Evolutionary conservation across 2,329 filamentous ascomycete genomes (phyloP).

Genomic region (Epicoccum sorghinum): DNA sequence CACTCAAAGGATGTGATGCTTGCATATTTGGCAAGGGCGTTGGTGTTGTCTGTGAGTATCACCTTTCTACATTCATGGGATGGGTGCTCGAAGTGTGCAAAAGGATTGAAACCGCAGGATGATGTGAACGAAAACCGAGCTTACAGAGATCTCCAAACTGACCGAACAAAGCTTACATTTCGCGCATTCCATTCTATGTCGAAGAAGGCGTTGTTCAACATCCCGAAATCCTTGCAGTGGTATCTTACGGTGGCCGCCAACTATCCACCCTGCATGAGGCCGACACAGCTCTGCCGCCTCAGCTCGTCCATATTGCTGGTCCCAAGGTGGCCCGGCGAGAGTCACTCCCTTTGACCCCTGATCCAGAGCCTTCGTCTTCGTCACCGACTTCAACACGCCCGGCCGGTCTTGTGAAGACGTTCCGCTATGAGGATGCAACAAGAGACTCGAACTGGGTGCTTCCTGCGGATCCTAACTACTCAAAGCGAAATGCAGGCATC

Average conservation of each 20-base stretch:
- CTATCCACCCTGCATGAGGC: slow-evolving; percentile 33
- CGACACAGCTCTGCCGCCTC: slow-evolving; percentile 27
- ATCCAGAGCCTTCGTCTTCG: slow-evolving; percentile 9
- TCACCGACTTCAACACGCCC: slow-evolving; percentile 10
- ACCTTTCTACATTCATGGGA: background rate
- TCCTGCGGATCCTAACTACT: slow-evolving; percentile 41
- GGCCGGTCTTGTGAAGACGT: slow-evolving; percentile 27
- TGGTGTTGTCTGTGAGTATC: slow-evolving; percentile 39
- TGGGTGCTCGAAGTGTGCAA: too few species aligned
- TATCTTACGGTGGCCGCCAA: slow-evolving; percentile 39
- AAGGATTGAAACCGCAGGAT: too few species aligned
- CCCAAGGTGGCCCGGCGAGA: slow-evolving; percentile 26
- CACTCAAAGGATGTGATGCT: slow-evolving; percentile 27
- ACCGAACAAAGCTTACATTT: slow-evolving; percentile 36
- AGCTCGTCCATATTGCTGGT: slow-evolving; percentile 40
- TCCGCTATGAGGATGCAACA: slow-evolving; percentile 33
- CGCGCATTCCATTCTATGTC: slow-evolving; percentile 40
- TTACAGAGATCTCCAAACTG: background rate
- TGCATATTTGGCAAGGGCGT: slow-evolving; percentile 36
- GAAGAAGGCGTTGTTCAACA: slow-evolving; percentile 34
- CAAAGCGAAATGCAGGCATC: slow-evolving; percentile 61
- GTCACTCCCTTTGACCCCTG: slow-evolving; percentile 28
- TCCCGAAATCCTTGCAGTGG: slow-evolving; percentile 37
- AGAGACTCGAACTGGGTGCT: slow-evolving; percentile 36
- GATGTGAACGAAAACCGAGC: background rate